Conservation (phyloP, 495 filamentous ascomycete genomes). For the Trichoderma reesei region DNA sequence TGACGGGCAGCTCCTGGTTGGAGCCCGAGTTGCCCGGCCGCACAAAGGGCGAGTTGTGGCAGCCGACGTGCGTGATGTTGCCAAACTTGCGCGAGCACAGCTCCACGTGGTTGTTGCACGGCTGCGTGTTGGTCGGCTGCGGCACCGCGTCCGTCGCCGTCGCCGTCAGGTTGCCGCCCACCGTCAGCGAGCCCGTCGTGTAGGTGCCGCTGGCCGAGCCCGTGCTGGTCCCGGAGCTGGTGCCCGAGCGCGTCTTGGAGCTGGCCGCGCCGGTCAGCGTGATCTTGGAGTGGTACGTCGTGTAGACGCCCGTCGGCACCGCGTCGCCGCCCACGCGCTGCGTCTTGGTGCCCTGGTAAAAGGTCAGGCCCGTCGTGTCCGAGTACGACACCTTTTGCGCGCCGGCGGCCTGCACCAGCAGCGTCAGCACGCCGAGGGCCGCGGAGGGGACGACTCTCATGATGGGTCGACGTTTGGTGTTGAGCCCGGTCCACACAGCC, state of each 20-base stretch:
- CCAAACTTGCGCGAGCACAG: conserved; percentile 74
- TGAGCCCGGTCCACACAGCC: background rate
- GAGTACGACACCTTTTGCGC: conserved; percentile 8
- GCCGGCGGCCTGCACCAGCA: background rate
- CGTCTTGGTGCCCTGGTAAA: conserved; percentile 29
- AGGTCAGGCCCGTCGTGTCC: conserved; percentile 25
- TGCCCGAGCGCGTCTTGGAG: conserved; percentile 9
- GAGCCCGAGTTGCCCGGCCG: conserved; percentile 57
- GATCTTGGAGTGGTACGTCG: conserved; percentile 26
- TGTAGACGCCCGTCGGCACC: conserved; percentile 29
- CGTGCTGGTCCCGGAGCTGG: conserved; percentile 12
- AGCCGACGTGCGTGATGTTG: conserved; percentile 80
- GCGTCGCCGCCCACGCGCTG: conserved; percentile 13
- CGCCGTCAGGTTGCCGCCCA: conserved; percentile 21
- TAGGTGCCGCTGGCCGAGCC: conserved; percentile 21
- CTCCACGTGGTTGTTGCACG: conserved; percentile 83
- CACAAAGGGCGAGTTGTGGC: conserved; percentile 82
- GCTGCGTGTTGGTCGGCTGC: conserved; percentile 52
- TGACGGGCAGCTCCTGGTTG: conserved; percentile 66
- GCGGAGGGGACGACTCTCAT: background rate
- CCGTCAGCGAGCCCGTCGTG: conserved; percentile 29
- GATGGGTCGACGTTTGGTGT: background rate
- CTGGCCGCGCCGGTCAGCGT: conserved; percentile 21
- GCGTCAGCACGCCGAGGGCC: conserved; percentile 6
- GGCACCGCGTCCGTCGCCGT: conserved; percentile 35